Evolutionary conservation across 2,329 filamentous ascomycete genomes (phyloP).

Genomic region (Fusarium succisae): DNA sequence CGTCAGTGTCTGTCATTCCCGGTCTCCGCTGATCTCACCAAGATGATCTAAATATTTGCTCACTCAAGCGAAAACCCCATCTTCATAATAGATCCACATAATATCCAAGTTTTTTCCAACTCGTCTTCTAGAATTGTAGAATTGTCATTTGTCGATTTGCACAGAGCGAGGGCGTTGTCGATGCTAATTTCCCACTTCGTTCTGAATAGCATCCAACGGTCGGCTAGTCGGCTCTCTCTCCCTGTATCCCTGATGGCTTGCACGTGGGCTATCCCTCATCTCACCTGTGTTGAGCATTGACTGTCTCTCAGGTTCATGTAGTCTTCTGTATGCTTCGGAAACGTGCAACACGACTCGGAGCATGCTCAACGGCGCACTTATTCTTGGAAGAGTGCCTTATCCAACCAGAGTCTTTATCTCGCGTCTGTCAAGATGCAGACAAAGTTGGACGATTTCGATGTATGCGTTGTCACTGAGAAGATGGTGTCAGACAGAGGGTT

Average conservation of each 20-base stretch:
- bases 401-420: constrained; percentile 24
- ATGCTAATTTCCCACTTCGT: background rate
- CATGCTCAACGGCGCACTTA: constrained; percentile 9
- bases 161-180: background rate
- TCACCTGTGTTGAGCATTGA: background rate
- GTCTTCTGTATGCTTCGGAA: constrained; percentile 1
- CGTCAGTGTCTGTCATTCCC: background rate
- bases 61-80: constrained; percentile 7
- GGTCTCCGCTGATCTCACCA: constrained; percentile 15
- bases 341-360: constrained; percentile 7
- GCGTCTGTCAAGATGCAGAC: constrained; percentile 24
- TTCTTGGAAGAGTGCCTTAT: background rate
- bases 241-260: background rate
- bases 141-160: background rate
- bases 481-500: constrained; percentile 23
- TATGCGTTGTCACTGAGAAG: constrained; percentile 32
- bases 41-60: constrained; percentile 15
- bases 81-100: constrained; percentile 26
- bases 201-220: background rate
- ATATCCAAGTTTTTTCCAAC: constrained; percentile 24
- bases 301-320: background rate
- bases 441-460: constrained; percentile 30
- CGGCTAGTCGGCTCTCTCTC: background rate
- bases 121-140: background rate
- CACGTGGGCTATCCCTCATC: background rate